Evolutionary conservation across 2,329 filamentous ascomycete genomes (phyloP).

Genomic region (Hypomyces perniciosus): DNA sequence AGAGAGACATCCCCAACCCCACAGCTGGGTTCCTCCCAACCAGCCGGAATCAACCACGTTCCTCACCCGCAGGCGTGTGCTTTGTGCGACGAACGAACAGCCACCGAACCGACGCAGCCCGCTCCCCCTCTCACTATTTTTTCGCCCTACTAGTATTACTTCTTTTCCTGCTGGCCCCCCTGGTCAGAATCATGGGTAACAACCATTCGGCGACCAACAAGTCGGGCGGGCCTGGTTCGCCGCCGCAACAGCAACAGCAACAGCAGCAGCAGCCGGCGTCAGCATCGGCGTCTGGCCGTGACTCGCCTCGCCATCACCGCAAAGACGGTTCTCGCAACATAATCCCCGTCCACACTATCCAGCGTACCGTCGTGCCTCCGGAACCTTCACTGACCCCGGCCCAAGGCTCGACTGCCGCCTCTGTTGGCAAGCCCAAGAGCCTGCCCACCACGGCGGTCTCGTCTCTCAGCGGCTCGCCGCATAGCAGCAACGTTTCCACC

Average conservation of each 20-base stretch:
- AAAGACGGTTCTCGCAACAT: constrained; percentile 39
- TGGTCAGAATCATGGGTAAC: constrained; percentile 29
- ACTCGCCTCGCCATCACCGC: constrained; percentile 27
- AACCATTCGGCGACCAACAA: constrained; percentile 34
- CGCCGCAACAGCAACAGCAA: constrained; percentile 10
- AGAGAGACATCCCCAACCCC: neutral
- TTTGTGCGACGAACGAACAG: constrained; percentile 8
- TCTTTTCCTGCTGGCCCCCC: constrained; percentile 6
- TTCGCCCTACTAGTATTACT: constrained; percentile 1
- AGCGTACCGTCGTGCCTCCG: constrained; percentile 53
- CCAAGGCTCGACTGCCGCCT: constrained; percentile 47
- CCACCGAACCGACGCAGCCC: constrained; percentile 6
- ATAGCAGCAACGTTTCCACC: constrained; percentile 30
- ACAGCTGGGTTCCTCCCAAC: neutral
- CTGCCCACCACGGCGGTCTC: constrained; percentile 43
- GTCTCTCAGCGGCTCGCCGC: constrained; percentile 43
- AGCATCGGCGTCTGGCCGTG: constrained; percentile 20
- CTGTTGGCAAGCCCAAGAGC: constrained; percentile 40
- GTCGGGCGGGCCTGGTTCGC: constrained; percentile 27
- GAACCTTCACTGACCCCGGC: constrained; percentile 58
- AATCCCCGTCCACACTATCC: constrained; percentile 49
- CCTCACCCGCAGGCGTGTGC: neutral
- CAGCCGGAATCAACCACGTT: neutral
- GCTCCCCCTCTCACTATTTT: constrained; percentile 7
- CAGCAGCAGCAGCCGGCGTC: constrained; percentile 11